Conservation (phyloP, 2,329 filamentous ascomycete genomes). For the Cercospora brassicicola region DNA sequence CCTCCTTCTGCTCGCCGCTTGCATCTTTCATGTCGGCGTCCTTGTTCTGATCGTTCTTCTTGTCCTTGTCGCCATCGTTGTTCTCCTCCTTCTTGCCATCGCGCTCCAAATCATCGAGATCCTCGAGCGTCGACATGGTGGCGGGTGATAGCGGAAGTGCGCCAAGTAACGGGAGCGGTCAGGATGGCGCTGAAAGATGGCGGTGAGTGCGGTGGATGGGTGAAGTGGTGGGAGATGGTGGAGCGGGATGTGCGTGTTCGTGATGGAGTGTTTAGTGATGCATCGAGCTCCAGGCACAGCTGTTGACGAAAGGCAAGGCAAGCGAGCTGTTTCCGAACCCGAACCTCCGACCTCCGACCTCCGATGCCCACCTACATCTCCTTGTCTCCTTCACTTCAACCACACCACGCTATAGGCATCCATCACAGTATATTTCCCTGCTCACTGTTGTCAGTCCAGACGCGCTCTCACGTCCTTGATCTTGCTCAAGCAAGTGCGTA, state of each 20-base stretch:
- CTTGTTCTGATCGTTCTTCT: slow-evolving; percentile 56
- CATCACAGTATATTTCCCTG: background rate
- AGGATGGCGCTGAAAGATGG: background rate
- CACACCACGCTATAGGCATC: background rate
- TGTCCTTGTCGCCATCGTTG: slow-evolving; percentile 55
- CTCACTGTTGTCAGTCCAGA: background rate
- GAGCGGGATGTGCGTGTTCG: background rate
- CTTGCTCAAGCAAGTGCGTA: background rate
- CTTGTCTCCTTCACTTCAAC: background rate
- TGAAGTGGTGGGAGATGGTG: background rate
- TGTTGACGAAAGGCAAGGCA: slow-evolving; percentile 6
- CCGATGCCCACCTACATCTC: background rate
- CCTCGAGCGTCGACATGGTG: slow-evolving; percentile 85
- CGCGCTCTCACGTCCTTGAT: background rate
- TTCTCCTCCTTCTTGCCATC: slow-evolving; percentile 70
- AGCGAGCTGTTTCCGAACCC: slow-evolving; percentile 5
- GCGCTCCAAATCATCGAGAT: slow-evolving; percentile 85
- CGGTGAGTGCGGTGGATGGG: background rate
- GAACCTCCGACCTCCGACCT: slow-evolving; percentile 1
- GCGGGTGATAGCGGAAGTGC: slow-evolving; percentile 16
- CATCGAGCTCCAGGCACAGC: slow-evolving; percentile 5
- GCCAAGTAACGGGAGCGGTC: background rate
- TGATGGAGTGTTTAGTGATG: background rate
- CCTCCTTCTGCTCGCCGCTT: slow-evolving; percentile 57
- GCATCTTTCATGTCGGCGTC: slow-evolving; percentile 93